A percentile compares a stretch with the other conserved stretches of the same genome.
phyloP scores from a whole-genome alignment of 1,139 yeast genomes.

The Magnusiomyces paraingens region DNA sequence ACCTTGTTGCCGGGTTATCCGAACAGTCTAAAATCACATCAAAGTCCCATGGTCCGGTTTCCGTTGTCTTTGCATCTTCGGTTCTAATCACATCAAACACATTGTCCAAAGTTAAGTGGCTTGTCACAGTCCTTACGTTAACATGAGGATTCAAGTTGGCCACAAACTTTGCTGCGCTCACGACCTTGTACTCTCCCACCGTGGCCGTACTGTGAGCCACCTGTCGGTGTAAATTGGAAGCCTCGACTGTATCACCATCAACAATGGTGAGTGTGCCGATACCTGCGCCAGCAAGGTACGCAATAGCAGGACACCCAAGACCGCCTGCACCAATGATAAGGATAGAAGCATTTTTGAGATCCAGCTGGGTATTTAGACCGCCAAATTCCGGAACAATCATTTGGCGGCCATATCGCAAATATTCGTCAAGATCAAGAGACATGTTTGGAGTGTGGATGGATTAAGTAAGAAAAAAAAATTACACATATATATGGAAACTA shows the following conservation, averaged over 20 bases:
- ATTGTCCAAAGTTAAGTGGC: conserved; percentile 48
- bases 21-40: conserved; percentile 89
- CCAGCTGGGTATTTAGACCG: conserved; percentile 55
- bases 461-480: neutral
- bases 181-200: conserved; percentile 69
- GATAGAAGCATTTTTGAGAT: conserved; percentile 50
- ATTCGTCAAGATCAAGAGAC: conserved; percentile 49
- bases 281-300: conserved; percentile 85
- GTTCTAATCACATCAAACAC: conserved; percentile 51
- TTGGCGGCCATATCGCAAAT: conserved; percentile 83
- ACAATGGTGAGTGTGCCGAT: conserved; percentile 64
- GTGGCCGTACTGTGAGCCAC: conserved; percentile 62
- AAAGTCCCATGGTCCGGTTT: conserved; percentile 32
- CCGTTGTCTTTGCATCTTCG: neutral
- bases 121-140: conserved; percentile 45
- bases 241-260: conserved; percentile 80
- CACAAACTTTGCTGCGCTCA: conserved; percentile 59
- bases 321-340: conserved; percentile 97
- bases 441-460: neutral
- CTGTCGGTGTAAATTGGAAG: conserved; percentile 84
- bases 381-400: conserved; percentile 84
- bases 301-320: conserved; percentile 84
- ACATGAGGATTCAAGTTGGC: conserved; percentile 61
- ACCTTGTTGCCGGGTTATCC: conserved; percentile 84
- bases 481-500: no score